Evolutionary conservation across 225 moss, liverwort and hornwort species (phyloP).

Genomic region (Polytrichum commune): DNA sequence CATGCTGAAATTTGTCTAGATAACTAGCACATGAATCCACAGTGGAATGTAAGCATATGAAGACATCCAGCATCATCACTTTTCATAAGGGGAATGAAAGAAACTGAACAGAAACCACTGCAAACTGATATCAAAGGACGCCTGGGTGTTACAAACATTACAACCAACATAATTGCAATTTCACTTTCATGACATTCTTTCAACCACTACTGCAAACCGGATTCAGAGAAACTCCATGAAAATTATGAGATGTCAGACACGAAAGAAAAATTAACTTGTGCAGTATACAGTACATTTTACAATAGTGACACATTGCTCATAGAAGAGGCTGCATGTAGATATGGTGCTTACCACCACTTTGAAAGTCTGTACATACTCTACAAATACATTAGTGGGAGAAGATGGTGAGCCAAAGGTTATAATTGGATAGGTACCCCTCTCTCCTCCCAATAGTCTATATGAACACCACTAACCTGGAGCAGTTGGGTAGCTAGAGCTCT

Average conservation of each 20-base stretch:
- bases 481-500: constrained; percentile 15
- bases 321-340: constrained; percentile 1
- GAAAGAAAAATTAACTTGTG: neutral
- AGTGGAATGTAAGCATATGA: too few relatives aligned
- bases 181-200: too few relatives aligned
- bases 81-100: too few relatives aligned
- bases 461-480: constrained; percentile 21
- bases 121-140: too few relatives aligned
- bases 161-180: too few relatives aligned
- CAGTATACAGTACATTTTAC: neutral
- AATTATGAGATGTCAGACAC: neutral
- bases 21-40: too few relatives aligned
- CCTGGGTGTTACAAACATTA: too few relatives aligned
- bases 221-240: neutral
- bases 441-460: constrained; percentile 20
- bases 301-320: neutral
- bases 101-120: too few relatives aligned
- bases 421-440: neutral
- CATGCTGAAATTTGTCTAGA: too few relatives aligned
- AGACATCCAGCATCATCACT: too few relatives aligned
- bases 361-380: constrained; percentile 48
- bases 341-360: neutral
- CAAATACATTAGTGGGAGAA: constrained; percentile 30
- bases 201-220: too few relatives aligned
- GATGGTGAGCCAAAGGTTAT: neutral